A percentile compares a stretch with the other conserved stretches of the same genome.
These are phyloP conservation scores for Moesziomyces globuligerus DNA, from an alignment of 1,284 basidiomycete species.

Conservation along the genomic window DNA sequence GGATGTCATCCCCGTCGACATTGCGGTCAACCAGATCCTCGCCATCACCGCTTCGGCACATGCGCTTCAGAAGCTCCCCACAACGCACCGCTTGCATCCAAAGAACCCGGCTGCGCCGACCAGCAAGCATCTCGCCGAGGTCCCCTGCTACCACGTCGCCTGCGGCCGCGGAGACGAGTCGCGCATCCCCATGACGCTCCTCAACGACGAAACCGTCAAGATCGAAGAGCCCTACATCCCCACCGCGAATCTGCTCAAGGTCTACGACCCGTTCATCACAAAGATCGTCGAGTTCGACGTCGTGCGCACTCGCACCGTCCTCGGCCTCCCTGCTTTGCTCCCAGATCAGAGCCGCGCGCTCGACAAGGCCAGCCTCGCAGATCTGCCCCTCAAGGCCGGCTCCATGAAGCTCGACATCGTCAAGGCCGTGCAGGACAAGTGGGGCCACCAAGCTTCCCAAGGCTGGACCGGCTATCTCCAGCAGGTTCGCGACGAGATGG, in stretches of 20 bases:
- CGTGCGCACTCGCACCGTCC: conserved; percentile 23
- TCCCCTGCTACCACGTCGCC: conserved; percentile 48
- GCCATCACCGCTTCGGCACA: conserved; percentile 44
- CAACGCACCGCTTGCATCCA: conserved; percentile 39
- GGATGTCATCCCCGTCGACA: conserved; percentile 46
- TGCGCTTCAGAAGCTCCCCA: conserved; percentile 35
- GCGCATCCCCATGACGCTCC: conserved; percentile 35
- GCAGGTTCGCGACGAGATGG: conserved; percentile 36
- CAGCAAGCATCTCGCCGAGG: conserved; percentile 40
- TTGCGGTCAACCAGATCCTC: conserved; percentile 47
- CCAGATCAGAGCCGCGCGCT: conserved; percentile 17
- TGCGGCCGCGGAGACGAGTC: conserved; percentile 31
- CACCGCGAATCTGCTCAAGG: conserved; percentile 37
- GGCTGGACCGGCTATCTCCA: conserved; percentile 40
- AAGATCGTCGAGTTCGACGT: conserved; percentile 48
- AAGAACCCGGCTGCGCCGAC: conserved; percentile 32
- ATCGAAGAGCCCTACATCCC: conserved; percentile 45
- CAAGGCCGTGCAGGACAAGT: conserved; percentile 27
- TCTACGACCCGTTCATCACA: conserved; percentile 40
- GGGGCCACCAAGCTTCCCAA: conserved; percentile 10
- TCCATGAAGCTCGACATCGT: conserved; percentile 33
- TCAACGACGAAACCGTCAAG: conserved; percentile 30
- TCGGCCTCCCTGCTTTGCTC: conserved; percentile 23
- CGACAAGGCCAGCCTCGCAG: conserved; percentile 12
- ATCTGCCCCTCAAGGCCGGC: conserved; percentile 27